Evolutionary conservation across 2,329 filamentous ascomycete genomes (phyloP).

Genomic region (Pseudopithomyces chartarum): DNA sequence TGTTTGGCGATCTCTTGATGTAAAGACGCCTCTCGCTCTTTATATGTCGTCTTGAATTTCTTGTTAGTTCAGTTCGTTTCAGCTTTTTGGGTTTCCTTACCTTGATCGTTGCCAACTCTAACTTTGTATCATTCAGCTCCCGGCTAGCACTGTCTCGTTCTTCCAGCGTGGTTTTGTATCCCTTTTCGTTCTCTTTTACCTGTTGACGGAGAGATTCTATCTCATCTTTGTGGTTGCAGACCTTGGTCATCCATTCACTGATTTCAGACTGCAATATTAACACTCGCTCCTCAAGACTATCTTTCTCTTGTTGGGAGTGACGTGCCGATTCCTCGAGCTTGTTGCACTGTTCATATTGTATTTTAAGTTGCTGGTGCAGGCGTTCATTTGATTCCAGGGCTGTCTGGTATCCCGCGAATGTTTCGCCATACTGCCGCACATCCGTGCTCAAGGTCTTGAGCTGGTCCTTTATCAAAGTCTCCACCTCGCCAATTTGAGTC

Average conservation of each 20-base stretch:
- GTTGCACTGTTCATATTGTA: conserved; percentile 17
- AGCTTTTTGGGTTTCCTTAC: conserved; percentile 3
- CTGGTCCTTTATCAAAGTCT: conserved; percentile 19
- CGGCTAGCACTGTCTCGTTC: conserved; percentile 12
- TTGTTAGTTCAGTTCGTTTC: conserved; percentile 11
- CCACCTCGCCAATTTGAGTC: conserved; percentile 12
- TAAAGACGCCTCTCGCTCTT: conserved; percentile 18
- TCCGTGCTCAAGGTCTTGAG: conserved; percentile 21
- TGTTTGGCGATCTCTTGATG: conserved; percentile 21
- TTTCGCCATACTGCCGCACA: conserved; percentile 26
- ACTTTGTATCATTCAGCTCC: conserved; percentile 9
- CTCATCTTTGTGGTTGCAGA: conserved; percentile 9
- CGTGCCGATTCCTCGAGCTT: conserved; percentile 18
- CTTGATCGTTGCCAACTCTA: conserved; percentile 4
- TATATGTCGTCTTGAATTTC: conserved; percentile 5
- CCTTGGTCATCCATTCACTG: conserved; percentile 10
- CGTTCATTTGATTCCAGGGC: conserved; percentile 17
- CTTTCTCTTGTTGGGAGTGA: conserved; percentile 15
- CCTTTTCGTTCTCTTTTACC: conserved; percentile 16
- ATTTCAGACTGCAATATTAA: conserved; percentile 23
- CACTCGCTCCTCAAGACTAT: conserved; percentile 12
- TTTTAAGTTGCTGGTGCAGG: conserved; percentile 22
- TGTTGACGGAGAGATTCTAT: conserved; percentile 15
- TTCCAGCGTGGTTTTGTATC: conserved; percentile 9
- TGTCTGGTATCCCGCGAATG: conserved; percentile 18